Base-by-base conservation (phyloP, 352 stramenopile genomes). In the Thalassiosira exigua region DNA sequence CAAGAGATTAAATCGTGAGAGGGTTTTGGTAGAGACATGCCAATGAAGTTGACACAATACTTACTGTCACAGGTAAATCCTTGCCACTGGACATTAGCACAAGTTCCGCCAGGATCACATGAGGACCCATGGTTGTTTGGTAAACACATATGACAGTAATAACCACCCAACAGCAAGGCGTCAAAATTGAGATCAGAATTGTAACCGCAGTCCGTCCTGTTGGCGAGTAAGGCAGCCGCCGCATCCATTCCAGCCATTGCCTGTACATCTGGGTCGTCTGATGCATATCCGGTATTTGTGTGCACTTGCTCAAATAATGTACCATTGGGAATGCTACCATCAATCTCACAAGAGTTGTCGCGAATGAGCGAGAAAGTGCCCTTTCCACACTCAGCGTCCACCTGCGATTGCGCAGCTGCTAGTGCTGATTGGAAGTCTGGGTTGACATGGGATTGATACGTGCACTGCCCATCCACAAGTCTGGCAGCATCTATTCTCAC, bases 221-320 rank as follows among this genome's bases (percentile, higher is more conserved):
- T 79, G 4, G 74, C 68, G 27, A 86, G 58, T 7, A 84, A 29
- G 12, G 69, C 67, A 42, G 79, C 79, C 27, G 48, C 48, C 0
- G 29, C 79, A 61, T 82, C 69, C 79, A 86, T 86, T 9, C 72
- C 79, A 14, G 73, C 68, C 68, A 74, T 84, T 3, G 64, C 70
- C 56, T 85, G 78, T 0, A 85, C 78, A 58, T 82, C 50, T 1
- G 71, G 71, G 51, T 85, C 54, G 36, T 86, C 57, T 26, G 19
- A 58, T 3, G 79, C 79, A 60, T 86, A 86, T 29, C 79, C 79
- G 17, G 67, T 70, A 4, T n/a, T n/a, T n/a, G 36, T 53, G 27
- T 86, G 79, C 4, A 86, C 79, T 48, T 86, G 79, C 44, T 86
- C 79, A 39, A 86, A 86, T 2, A 84, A 54, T 22, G 74, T 75